Conservation (phyloP, 768 basidiomycete species). For the Hypholoma fasciculare region DNA sequence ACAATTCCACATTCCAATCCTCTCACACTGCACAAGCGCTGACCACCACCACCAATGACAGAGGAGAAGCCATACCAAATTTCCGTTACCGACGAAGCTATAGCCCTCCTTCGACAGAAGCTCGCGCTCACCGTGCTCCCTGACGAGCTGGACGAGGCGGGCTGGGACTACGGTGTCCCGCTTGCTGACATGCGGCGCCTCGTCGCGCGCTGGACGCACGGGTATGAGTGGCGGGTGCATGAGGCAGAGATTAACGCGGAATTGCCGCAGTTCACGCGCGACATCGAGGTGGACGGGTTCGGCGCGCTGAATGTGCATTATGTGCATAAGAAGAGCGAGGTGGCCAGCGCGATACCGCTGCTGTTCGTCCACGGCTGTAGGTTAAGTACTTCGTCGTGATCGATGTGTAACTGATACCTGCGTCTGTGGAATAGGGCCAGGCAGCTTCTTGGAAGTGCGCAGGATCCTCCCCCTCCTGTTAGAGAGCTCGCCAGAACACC, state of each 20-base stretch:
- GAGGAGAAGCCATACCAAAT: constrained; percentile 47
- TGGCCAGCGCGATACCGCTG: constrained; percentile 42
- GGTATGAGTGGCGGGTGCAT: constrained; percentile 54
- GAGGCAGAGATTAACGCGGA: constrained; percentile 50
- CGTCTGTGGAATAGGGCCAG: constrained; percentile 46
- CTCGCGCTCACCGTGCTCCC: constrained; percentile 49
- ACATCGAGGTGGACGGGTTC: constrained; percentile 48
- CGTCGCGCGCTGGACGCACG: constrained; percentile 44
- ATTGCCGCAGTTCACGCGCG: constrained; percentile 55
- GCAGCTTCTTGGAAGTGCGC: constrained; percentile 54
- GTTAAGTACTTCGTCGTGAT: constrained; percentile 6
- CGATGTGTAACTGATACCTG: not conserved
- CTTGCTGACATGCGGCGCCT: constrained; percentile 49
- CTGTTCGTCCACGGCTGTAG: constrained; percentile 55
- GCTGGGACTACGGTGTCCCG: constrained; percentile 53
- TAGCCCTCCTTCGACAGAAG: constrained; percentile 44
- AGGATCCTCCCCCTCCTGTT: constrained; percentile 59
- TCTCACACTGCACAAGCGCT: not conserved
- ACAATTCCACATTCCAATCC: too few species aligned
- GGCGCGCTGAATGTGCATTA: constrained; percentile 54
- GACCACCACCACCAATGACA: not conserved
- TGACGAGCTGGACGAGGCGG: constrained; percentile 52
- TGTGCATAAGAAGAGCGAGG: constrained; percentile 50
- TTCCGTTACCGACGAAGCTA: constrained; percentile 39
- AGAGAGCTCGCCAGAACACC: constrained; percentile 38